Evolutionary conservation across 352 stramenopile species (phyloP).

Genomic region (Globisporangium spiculum): DNA sequence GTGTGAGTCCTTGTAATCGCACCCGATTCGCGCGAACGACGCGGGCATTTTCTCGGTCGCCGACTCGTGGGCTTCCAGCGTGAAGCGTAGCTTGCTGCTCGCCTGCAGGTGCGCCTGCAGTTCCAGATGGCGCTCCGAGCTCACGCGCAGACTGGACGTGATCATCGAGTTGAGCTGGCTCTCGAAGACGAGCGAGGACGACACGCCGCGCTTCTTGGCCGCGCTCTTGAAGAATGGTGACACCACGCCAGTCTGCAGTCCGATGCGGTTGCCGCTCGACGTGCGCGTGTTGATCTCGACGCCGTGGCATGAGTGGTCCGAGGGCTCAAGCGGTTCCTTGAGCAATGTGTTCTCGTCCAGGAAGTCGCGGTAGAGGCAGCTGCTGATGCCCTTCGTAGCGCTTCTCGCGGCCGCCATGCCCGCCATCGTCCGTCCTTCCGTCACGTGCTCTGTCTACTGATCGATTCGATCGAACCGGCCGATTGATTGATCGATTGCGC

Average conservation of each 20-base stretch:
- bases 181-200: conserved; percentile 61
- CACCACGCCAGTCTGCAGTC: conserved; percentile 52
- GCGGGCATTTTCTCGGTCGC: conserved; percentile 62
- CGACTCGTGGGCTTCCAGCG: conserved; percentile 68
- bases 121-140: conserved; percentile 63
- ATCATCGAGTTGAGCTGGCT: conserved; percentile 68
- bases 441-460: background rate
- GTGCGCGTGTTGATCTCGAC: conserved; percentile 53
- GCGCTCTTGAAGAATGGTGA: conserved; percentile 69
- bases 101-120: conserved; percentile 66
- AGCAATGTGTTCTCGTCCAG: conserved; percentile 48
- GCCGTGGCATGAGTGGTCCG: conserved; percentile 48
- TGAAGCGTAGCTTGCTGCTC: conserved; percentile 55
- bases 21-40: conserved; percentile 72
- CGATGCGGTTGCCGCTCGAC: conserved; percentile 47
- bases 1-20: conserved; percentile 45
- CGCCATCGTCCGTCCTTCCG: background rate
- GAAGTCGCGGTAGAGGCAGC: conserved; percentile 69
- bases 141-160: conserved; percentile 57
- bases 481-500: conserved; percentile 1
- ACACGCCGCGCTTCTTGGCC: conserved; percentile 69
- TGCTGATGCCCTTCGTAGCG: conserved; percentile 48
- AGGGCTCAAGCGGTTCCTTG: conserved; percentile 36
- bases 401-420: conserved; percentile 19
- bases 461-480: background rate